These are phyloP conservation scores for Achlya hypogyna DNA, from an alignment of 352 stramenopile species.

Conservation along the genomic window DNA sequence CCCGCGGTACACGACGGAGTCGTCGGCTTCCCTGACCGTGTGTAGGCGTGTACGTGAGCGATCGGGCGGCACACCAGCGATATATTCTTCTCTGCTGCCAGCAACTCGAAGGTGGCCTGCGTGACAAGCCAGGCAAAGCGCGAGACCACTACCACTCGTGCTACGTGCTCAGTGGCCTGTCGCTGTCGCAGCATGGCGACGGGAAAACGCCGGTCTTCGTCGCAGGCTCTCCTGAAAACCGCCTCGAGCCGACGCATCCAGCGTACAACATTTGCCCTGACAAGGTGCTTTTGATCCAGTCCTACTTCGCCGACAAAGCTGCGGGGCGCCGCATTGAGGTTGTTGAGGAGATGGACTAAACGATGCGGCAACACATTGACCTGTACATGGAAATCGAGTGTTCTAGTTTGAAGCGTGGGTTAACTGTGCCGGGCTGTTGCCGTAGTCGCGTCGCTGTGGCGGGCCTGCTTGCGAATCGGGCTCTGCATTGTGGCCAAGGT, in stretches of 20 bases:
- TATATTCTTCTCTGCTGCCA: slow-evolving; percentile 94
- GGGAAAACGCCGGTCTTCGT: slow-evolving; percentile 34
- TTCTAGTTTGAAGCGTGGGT: too few relatives aligned
- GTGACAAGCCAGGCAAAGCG: slow-evolving; percentile 91
- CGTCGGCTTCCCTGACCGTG: not conserved
- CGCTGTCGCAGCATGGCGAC: slow-evolving; percentile 85
- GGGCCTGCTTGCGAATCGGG: not conserved
- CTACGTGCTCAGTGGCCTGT: slow-evolving; percentile 96
- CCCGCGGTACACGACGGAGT: not conserved
- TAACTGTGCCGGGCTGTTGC: too few relatives aligned
- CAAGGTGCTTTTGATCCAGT: slow-evolving; percentile 58
- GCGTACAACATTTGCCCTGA: slow-evolving; percentile 89
- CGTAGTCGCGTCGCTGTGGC: not conserved
- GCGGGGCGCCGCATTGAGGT: not conserved
- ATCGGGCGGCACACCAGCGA: slow-evolving; percentile 70
- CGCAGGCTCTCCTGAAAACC: slow-evolving; percentile 49
- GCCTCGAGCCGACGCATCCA: slow-evolving; percentile 79
- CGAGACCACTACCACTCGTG: slow-evolving; percentile 99
- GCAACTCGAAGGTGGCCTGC: slow-evolving; percentile 88
- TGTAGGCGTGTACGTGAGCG: slow-evolving; percentile 45
- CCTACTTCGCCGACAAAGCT: slow-evolving; percentile 42
- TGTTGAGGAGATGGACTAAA: not conserved
- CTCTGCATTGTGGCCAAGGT: not conserved
- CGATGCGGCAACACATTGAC: not conserved
- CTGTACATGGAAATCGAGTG: not conserved